Conservation (phyloP, 495 filamentous ascomycete species). For the Trichoderma virens region DNA sequence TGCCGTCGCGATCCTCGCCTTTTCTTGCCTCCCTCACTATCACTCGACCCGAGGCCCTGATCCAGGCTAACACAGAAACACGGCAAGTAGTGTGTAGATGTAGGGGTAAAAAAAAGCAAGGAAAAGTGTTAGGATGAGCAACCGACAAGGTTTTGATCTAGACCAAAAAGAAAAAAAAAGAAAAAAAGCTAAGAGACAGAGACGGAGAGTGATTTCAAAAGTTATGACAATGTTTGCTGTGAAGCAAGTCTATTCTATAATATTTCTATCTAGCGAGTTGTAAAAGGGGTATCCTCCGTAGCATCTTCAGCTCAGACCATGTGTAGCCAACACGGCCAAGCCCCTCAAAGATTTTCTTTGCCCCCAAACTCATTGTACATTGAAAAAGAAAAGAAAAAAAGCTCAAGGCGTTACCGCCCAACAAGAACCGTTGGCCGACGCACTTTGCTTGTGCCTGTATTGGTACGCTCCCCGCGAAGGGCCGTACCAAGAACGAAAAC, state of each 20-base stretch:
- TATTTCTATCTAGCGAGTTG: background rate
- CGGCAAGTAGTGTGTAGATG: too few species aligned
- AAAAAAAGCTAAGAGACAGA: too few species aligned
- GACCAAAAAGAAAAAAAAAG: too few species aligned
- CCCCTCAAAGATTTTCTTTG: background rate
- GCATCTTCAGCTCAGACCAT: background rate
- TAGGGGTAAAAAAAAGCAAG: too few species aligned
- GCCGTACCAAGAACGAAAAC: background rate
- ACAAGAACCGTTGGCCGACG: background rate
- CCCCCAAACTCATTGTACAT: conserved; percentile 1
- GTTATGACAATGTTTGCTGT: background rate
- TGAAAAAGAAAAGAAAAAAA: conserved; percentile 3
- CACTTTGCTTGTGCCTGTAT: background rate
- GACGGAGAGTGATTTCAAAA: background rate
- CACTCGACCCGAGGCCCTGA: too few species aligned
- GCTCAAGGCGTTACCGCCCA: too few species aligned
- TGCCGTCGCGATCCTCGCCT: too few species aligned
- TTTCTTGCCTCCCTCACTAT: too few species aligned
- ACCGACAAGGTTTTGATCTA: too few species aligned
- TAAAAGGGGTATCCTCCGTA: background rate
- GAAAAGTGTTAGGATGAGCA: too few species aligned
- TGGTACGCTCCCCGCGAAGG: background rate
- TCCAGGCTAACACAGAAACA: too few species aligned
- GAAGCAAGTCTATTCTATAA: conserved; percentile 8
- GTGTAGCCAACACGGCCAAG: background rate